Evolutionary conservation across 768 basidiomycete species (phyloP).

Genomic region (Boletus sensibilis): DNA sequence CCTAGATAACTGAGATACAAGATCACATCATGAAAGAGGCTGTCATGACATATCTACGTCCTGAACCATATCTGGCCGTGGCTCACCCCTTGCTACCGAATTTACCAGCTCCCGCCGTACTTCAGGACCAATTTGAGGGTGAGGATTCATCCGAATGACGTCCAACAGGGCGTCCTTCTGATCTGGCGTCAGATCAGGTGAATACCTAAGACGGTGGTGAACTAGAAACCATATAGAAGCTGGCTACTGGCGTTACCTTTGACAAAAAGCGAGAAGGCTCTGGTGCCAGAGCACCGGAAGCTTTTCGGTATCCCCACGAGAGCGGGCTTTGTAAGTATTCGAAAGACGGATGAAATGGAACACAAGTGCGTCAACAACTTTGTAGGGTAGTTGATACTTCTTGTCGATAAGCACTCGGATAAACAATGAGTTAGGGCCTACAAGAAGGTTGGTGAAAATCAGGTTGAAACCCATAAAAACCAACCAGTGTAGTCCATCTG

Average conservation of each 20-base stretch:
- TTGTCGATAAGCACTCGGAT: slow-evolving; percentile 97
- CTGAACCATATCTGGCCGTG: slow-evolving; percentile 59
- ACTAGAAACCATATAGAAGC: neutral
- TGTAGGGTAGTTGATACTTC: slow-evolving; percentile 96
- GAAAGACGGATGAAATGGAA: slow-evolving; percentile 98
- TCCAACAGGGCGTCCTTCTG: slow-evolving; percentile 98
- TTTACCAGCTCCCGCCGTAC: slow-evolving; percentile 87
- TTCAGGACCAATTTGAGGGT: slow-evolving; percentile 86
- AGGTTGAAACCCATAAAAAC: neutral
- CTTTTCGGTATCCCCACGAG: slow-evolving; percentile 67
- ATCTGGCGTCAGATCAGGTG: slow-evolving; percentile 90
- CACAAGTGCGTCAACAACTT: slow-evolving; percentile 94
- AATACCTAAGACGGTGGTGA: slow-evolving; percentile 58
- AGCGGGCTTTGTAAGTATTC: slow-evolving; percentile 78
- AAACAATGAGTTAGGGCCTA: slow-evolving; percentile 92
- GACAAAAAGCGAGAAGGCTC: slow-evolving; percentile 89
- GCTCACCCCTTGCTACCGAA: slow-evolving; percentile 83
- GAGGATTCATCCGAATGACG: slow-evolving; percentile 81
- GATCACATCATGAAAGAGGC: neutral
- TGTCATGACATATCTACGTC: slow-evolving; percentile 62
- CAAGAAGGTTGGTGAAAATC: neutral
- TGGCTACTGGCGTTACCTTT: slow-evolving; percentile 57
- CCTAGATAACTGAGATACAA: neutral
- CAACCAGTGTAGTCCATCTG: slow-evolving; percentile 94
- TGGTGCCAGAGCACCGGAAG: slow-evolving; percentile 99